These are phyloP conservation scores for Candida boidinii DNA, from an alignment of 805 yeast genomes.

Conservation along the genomic window DNA sequence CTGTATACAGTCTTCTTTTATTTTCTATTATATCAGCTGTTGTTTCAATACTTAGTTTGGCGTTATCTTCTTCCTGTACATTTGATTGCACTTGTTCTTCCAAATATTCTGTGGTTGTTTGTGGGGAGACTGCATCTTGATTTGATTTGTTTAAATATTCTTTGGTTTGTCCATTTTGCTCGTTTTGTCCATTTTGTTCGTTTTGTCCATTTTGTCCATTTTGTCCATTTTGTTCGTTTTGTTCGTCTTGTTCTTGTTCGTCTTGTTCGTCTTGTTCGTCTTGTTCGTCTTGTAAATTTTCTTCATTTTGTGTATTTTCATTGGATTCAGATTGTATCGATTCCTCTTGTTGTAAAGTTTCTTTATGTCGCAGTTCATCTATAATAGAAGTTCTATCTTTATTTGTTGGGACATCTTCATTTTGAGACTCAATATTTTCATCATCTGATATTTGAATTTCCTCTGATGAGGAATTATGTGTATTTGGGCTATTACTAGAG, in stretches of 20 bases:
- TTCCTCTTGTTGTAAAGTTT: too few relatives aligned
- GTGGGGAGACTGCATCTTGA: neutral
- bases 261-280: neutral
- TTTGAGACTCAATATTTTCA: too few relatives aligned
- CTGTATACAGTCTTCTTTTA: neutral
- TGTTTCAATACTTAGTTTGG: constrained; percentile 2
- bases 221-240: neutral
- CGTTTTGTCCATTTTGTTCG: neutral
- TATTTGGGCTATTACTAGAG: neutral
- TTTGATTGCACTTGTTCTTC: neutral
- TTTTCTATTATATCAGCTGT: constrained; percentile 6
- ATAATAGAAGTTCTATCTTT: too few relatives aligned
- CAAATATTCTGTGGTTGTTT: neutral
- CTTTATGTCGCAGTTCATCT: too few relatives aligned
- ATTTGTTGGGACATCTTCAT: too few relatives aligned
- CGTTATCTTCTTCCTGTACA: neutral
- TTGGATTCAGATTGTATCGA: too few relatives aligned
- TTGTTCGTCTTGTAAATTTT: too few relatives aligned
- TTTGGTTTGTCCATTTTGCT: constrained; percentile 3
- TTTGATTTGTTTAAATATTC: neutral
- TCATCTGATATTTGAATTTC: too few relatives aligned
- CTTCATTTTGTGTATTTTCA: too few relatives aligned
- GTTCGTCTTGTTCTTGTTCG: neutral
- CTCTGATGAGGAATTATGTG: too few relatives aligned
- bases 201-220: neutral